Evolutionary conservation across 306 rosid genomes (phyloP), one percentile per base, ranked within the genome.

Genomic region (Leucaena leucocephala): DNA sequence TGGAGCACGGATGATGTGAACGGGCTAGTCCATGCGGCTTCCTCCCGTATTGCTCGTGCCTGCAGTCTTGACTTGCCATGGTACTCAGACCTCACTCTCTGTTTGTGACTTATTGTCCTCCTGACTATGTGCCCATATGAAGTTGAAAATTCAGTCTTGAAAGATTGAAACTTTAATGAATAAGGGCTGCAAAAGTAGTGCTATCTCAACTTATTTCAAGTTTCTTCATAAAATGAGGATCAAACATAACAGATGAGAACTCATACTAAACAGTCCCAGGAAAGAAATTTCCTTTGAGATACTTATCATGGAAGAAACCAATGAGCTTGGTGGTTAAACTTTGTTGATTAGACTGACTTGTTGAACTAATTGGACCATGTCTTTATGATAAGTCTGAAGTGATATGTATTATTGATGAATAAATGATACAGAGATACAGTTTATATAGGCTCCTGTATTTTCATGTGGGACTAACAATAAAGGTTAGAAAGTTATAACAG

Each of bases 1-100:
- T 90, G 96, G 97, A 88, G 80, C 76, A 63, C 84, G 35, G 99
- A 91, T 69, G 98, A 93, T 42, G 75, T 81, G 33, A 81, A 73
- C 36, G 89, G 85, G 71, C 78, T 49, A 27, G 75, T 84, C n/a
- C 84, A 82, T 39, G 83, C 72, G 36, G 82, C 90, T 68, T 88
- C 94, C 64, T 85, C 89, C 88, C 68, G 88, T 35, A 84, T 91
- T 21, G 80, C 91, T 8, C 88, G 82, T 62, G 70, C 88, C 70
- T 80, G 91, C 34, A 74, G 86, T 50, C 82, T 88, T 15, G 82
- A 85, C 38, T 68, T 61, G 79, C 92, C 90, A 5, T 85, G 97
- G 98, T 92, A 88, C 63, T 74, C 2, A 55, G 72, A 46, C 42
- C 9, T 55, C 70, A 55, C 48, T 57, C 52, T 67, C 6, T 52